Conservation (phyloP, 2,329 filamentous ascomycete genomes). For the Simplicillium sp. region DNA sequence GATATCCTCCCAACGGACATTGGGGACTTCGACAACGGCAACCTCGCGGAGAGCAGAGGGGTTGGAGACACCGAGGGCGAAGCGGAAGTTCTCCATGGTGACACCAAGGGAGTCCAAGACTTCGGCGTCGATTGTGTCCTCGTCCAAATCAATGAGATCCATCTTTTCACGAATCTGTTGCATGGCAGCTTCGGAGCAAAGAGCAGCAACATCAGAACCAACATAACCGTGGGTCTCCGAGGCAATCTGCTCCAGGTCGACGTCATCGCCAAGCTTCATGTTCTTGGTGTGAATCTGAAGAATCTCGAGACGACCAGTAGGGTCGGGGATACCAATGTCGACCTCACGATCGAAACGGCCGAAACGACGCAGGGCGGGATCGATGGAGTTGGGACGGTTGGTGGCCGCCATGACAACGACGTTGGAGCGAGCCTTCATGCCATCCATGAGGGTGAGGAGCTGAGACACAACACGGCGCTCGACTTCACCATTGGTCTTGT, state of each 20-base stretch:
- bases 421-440: conserved; percentile 98
- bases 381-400: conserved; percentile 97
- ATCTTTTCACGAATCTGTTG: conserved; percentile 99
- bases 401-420: conserved; percentile 99
- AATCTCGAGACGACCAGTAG: conserved; percentile 96
- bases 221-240: conserved; percentile 98
- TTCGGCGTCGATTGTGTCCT: conserved; percentile 98
- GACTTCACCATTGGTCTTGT: conserved; percentile 98
- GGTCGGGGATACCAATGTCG: conserved; percentile 95
- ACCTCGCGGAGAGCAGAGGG: conserved; percentile 97
- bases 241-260: conserved; percentile 93
- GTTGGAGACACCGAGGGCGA: conserved; percentile 95
- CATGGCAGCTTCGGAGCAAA: conserved; percentile 99
- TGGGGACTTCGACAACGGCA: conserved; percentile 97
- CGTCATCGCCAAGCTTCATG: conserved; percentile 97
- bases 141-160: conserved; percentile 97
- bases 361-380: conserved; percentile 93
- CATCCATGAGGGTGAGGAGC: conserved; percentile 95
- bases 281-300: conserved; percentile 99
- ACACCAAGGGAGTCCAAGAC: conserved; percentile 96
- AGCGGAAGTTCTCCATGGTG: conserved; percentile 99
- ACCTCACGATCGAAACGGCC: conserved; percentile 98
- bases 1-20: conserved; percentile 99
- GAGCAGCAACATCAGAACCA: conserved; percentile 93
- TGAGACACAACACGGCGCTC: conserved; percentile 98